phyloP scores from a whole-genome alignment of 108 stramenopile genomes.

The Mayamaea pseudoterrestris region DNA sequence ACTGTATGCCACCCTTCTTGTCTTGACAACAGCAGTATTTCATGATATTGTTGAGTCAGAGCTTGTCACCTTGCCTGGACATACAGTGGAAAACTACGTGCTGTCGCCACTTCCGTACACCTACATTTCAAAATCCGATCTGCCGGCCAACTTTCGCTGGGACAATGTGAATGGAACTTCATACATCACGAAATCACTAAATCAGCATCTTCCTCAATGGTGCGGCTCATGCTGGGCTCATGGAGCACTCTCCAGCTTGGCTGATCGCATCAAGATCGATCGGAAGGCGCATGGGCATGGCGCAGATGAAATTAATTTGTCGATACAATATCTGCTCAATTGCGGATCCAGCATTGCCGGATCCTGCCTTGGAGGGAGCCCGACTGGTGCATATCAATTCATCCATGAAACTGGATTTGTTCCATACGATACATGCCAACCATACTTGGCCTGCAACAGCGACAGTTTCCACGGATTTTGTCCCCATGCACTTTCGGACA shows the following conservation, averaged over 20 bases:
- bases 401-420: conserved; percentile 39
- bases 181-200: conserved; percentile 43
- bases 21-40: not conserved
- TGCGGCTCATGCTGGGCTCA: conserved; percentile 81
- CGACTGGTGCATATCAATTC: conserved; percentile 55
- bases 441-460: conserved; percentile 74
- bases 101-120: conserved; percentile 10
- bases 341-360: conserved; percentile 33
- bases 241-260: conserved; percentile 45
- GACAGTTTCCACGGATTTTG: conserved; percentile 74
- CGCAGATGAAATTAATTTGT: conserved; percentile 27
- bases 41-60: no score
- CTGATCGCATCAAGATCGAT: conserved; percentile 74
- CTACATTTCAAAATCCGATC: conserved; percentile 35
- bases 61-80: conserved; percentile 4
- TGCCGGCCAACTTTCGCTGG: conserved; percentile 50
- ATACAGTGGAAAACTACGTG: conserved; percentile 4
- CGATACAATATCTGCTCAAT: conserved; percentile 48
- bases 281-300: conserved; percentile 11
- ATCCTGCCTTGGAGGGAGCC: conserved; percentile 21
- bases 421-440: conserved; percentile 58
- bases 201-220: conserved; percentile 80
- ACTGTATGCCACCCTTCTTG: no score
- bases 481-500: conserved; percentile 59
- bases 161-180: conserved; percentile 40